phyloP scores from a whole-genome alignment of 1,284 basidiomycete genomes.

The Bondarzewia mesenterica region DNA sequence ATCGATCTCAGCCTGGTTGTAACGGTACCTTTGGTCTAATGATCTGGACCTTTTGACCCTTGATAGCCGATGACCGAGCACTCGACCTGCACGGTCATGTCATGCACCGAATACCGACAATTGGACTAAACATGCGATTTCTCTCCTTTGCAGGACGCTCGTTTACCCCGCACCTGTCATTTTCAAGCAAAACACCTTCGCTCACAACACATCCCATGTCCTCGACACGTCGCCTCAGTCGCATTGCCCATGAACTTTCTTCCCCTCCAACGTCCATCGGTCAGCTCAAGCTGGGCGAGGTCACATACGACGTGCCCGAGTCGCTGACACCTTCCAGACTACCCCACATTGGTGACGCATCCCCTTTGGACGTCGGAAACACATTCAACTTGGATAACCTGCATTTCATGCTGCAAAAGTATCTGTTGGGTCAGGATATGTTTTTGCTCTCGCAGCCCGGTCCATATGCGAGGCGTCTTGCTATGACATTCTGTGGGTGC shows the following conservation, averaged over 20 bases:
- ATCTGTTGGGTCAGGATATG: slow-evolving; percentile 57
- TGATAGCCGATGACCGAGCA: too few species aligned
- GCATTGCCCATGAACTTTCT: slow-evolving; percentile 35
- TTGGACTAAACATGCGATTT: too few species aligned
- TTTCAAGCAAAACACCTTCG: too few species aligned
- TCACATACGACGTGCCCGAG: slow-evolving; percentile 45
- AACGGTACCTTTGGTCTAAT: too few species aligned
- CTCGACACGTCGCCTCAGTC: slow-evolving; percentile 34
- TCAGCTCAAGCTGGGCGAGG: slow-evolving; percentile 47
- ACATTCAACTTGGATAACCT: slow-evolving; percentile 47
- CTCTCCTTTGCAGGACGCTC: too few species aligned
- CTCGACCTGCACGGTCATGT: too few species aligned
- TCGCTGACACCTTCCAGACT: slow-evolving; percentile 39
- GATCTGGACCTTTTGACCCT: too few species aligned
- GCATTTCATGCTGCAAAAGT: slow-evolving; percentile 60
- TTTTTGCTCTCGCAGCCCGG: slow-evolving; percentile 56
- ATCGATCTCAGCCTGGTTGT: too few species aligned
- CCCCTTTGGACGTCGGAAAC: slow-evolving; percentile 41
- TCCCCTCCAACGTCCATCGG: slow-evolving; percentile 36
- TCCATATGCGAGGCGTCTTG: slow-evolving; percentile 52
- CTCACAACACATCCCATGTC: too few species aligned
- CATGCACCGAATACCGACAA: too few species aligned
- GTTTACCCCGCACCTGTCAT: too few species aligned
- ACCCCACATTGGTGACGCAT: slow-evolving; percentile 26
- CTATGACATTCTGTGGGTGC: slow-evolving; percentile 55